Conservation (phyloP, 2,329 filamentous ascomycete species). For the Talaromyces sp. region DNA sequence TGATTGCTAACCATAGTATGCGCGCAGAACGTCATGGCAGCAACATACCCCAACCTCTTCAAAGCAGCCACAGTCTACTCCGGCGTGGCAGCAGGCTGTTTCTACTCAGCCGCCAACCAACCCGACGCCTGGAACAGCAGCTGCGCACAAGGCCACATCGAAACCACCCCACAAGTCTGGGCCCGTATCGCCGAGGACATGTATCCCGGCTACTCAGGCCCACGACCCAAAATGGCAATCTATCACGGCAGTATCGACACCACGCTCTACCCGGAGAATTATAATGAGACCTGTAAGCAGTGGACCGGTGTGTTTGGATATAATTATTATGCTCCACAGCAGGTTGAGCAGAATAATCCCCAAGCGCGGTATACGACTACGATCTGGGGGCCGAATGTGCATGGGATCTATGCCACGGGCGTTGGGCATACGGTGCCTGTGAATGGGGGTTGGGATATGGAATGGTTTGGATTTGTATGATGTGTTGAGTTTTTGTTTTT, state of each 20-base stretch:
- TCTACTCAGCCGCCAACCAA: constrained; percentile 17
- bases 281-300: constrained; percentile 54
- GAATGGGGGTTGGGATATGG: constrained; percentile 21
- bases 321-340: constrained; percentile 18
- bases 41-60: constrained; percentile 12
- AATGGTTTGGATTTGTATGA: constrained; percentile 24
- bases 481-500: background rate
- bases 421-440: constrained; percentile 22
- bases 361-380: constrained; percentile 21
- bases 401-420: constrained; percentile 22
- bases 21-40: constrained; percentile 16
- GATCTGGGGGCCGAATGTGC: constrained; percentile 20
- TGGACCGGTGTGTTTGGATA: constrained; percentile 49
- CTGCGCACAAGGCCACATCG: constrained; percentile 19
- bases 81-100: constrained; percentile 3
- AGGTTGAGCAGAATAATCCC: constrained; percentile 16
- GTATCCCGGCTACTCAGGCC: constrained; percentile 37
- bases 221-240: constrained; percentile 53
- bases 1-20: constrained; percentile 11
- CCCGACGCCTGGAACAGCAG: constrained; percentile 23
- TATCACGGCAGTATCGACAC: constrained; percentile 53
- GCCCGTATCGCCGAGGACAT: constrained; percentile 20
- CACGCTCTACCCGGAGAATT: constrained; percentile 51
- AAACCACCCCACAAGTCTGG: constrained; percentile 21
- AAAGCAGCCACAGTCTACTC: constrained; percentile 6